Conservation (phyloP, 495 filamentous ascomycete species). For the Podospora conica region DNA sequence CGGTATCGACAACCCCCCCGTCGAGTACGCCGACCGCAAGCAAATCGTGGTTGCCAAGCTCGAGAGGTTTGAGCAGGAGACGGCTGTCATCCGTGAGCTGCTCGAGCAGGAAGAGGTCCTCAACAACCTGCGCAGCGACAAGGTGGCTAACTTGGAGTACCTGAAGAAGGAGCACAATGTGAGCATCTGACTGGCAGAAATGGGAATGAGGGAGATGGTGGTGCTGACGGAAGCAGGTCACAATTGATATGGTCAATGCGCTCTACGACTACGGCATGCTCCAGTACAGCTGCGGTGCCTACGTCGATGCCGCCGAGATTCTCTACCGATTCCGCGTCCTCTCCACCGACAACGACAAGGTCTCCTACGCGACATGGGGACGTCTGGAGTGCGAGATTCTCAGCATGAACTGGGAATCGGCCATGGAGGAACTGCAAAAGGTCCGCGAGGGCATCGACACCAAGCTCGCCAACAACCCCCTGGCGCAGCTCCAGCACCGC, state of each 20-base stretch:
- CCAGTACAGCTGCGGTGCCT: conserved; percentile 94
- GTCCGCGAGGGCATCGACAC: conserved; percentile 89
- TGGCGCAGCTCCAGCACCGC: conserved; percentile 88
- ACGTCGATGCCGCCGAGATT: conserved; percentile 76
- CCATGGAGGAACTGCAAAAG: conserved; percentile 92
- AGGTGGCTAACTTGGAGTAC: conserved; percentile 93
- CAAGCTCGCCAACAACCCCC: conserved; percentile 88
- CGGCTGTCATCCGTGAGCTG: conserved; percentile 74
- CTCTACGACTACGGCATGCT: conserved; percentile 92
- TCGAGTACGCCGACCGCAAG: conserved; percentile 79
- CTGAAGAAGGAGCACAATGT: conserved; percentile 89
- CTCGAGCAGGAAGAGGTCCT: conserved; percentile 83
- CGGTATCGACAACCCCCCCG: conserved; percentile 66
- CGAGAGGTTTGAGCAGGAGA: conserved; percentile 76
- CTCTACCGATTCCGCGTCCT: conserved; percentile 96
- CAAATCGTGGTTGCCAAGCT: conserved; percentile 80
- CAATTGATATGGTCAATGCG: conserved; percentile 86
- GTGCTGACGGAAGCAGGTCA: conserved; percentile 49
- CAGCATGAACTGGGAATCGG: conserved; percentile 84
- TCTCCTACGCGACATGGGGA: conserved; percentile 90
- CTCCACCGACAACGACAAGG: conserved; percentile 96
- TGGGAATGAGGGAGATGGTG: conserved; percentile 8
- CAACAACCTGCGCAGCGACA: conserved; percentile 82
- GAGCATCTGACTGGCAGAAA: conserved; percentile 4
- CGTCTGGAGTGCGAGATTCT: conserved; percentile 92